phyloP scores from a whole-genome alignment of 176 grass and related monocot genomes.

The Eragrostis curvula region DNA sequence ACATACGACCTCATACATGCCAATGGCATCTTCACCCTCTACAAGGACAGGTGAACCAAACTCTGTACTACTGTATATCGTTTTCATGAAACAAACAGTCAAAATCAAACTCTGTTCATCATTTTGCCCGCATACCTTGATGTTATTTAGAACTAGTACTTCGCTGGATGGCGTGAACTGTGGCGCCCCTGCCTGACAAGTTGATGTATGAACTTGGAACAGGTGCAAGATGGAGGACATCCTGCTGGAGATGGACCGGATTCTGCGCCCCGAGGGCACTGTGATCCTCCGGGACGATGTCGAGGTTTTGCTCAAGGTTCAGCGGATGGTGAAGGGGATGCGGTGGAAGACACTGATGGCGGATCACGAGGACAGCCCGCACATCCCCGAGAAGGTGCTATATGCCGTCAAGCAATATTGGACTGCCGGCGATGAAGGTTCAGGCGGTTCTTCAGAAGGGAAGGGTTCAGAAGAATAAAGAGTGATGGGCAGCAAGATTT shows the following conservation, averaged over 20 bases:
- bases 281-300: conserved; percentile 84
- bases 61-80: background rate
- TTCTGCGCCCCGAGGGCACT: conserved; percentile 75
- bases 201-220: background rate
- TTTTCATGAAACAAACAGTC: background rate
- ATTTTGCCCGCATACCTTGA: too few relatives aligned
- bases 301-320: conserved; percentile 66
- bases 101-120: conserved; percentile 29
- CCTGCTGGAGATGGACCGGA: conserved; percentile 86
- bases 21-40: conserved; percentile 76
- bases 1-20: conserved; percentile 93
- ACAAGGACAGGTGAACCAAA: conserved; percentile 63
- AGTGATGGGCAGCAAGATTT: background rate
- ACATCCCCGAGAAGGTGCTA: conserved; percentile 76
- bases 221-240: conserved; percentile 99
- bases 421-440: conserved; percentile 48
- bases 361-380: conserved; percentile 73
- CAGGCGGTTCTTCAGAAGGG: background rate
- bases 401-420: conserved; percentile 84
- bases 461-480: conserved; percentile 22
- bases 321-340: conserved; percentile 57
- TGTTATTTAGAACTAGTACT: too few relatives aligned
- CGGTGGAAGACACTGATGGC: conserved; percentile 73
- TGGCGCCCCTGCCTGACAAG: background rate
- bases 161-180: background rate